Evolutionary conservation across 371 early-diverging fungal genomes (phyloP).

Genomic region (Apophysomyces elegans): DNA sequence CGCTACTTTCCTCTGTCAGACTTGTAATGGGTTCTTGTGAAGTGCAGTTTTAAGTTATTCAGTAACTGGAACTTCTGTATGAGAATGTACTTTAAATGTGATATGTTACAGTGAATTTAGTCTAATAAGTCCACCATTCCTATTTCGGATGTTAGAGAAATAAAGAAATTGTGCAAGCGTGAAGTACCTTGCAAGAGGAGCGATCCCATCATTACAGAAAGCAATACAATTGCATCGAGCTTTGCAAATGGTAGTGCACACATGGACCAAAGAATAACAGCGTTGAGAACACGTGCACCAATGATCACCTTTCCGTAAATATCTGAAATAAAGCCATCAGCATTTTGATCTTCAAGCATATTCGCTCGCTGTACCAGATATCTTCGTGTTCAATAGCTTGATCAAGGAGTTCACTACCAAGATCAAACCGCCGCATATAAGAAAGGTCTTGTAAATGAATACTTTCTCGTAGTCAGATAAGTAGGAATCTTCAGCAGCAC

Average conservation of each 20-base stretch:
- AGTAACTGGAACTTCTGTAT: neutral
- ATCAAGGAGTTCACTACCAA: constrained; percentile 50
- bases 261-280: constrained; percentile 48
- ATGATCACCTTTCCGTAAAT: constrained; percentile 53
- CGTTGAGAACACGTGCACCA: constrained; percentile 43
- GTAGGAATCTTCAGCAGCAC: constrained; percentile 22
- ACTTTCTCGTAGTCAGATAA: constrained; percentile 37
- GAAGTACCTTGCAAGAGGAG: constrained; percentile 46
- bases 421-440: constrained; percentile 52
- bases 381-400: constrained; percentile 50
- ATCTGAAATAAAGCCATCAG: constrained; percentile 21
- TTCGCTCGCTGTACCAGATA: constrained; percentile 32
- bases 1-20: too few relatives aligned
- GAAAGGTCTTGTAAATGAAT: constrained; percentile 53
- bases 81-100: neutral
- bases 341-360: neutral
- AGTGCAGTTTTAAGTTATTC: neutral
- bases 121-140: constrained; percentile 25
- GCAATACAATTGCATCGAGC: constrained; percentile 43
- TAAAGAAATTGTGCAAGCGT: neutral
- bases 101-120: constrained; percentile 10
- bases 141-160: neutral
- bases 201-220: constrained; percentile 49
- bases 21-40: too few relatives aligned
- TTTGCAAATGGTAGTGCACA: constrained; percentile 54